Conservation (phyloP, 345 rosid species). For the Zanthoxylum bungeanum region DNA sequence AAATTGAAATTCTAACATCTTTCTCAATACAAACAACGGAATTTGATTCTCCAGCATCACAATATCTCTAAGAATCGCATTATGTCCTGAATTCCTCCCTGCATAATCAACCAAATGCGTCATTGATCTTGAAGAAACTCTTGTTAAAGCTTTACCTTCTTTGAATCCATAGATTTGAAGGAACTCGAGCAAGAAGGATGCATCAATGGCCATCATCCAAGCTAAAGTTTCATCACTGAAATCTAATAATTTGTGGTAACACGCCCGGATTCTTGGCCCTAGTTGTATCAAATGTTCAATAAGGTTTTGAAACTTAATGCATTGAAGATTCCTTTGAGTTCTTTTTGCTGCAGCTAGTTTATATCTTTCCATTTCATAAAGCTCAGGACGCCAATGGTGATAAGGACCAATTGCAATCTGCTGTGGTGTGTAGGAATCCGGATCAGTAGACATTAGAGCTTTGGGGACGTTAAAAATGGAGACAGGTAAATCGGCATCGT, state of each 20-base stretch:
- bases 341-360: conserved; percentile 60
- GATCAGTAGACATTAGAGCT: conserved; percentile 37
- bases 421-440: conserved; percentile 67
- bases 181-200: conserved; percentile 63
- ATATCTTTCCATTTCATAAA: conserved; percentile 63
- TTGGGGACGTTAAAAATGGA: conserved; percentile 71
- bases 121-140: neutral
- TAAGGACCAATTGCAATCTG: conserved; percentile 77
- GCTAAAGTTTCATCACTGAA: conserved; percentile 50
- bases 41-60: conserved; percentile 82
- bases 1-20: conserved; percentile 24
- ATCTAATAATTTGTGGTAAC: conserved; percentile 55
- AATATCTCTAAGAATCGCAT: conserved; percentile 8
- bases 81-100: neutral
- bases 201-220: conserved; percentile 87
- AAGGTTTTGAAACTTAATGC: conserved; percentile 37
- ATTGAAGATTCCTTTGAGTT: conserved; percentile 30
- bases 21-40: conserved; percentile 51
- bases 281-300: conserved; percentile 42
- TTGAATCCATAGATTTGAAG: conserved; percentile 30
- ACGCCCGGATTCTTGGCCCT: conserved; percentile 43
- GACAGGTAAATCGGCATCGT: conserved; percentile 38
- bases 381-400: conserved; percentile 65
- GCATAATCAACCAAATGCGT: neutral
- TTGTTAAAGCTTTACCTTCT: conserved; percentile 6